Evolutionary conservation across 805 yeast genomes (phyloP), one percentile per base, ranked within the genome.

Genomic region (Yarrowia porcina): DNA sequence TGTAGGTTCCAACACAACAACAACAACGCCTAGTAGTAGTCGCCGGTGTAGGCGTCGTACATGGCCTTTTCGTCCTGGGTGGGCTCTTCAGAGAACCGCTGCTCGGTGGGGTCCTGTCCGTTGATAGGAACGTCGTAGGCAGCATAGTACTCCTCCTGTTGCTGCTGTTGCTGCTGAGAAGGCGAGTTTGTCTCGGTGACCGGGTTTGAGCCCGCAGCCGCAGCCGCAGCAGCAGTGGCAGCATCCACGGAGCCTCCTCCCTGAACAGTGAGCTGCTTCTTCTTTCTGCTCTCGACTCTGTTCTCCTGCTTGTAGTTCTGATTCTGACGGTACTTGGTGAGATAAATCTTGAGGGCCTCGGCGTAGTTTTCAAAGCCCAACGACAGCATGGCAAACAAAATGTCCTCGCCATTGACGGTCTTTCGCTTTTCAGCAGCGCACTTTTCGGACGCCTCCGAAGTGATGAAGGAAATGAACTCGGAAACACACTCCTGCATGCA

Each of bases 401-500:
- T 80, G 65, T 85, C 90, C 68, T 85, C 90, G 5, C 90, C 90
- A 68, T 85, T 86, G 45, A 85, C 83, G 3, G 90, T 85, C 69
- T 85, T 85, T 27, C 90, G 76, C 72, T 85, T 85, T 66, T 86
- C 90, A 56, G 84, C 80, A 12, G 80, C 69, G 69, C 89, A 85
- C 68, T 80, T 82, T 65, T 86, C 89, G 52, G 87, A 80, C 18
- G 81, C 81, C 72, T 85, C 89, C 33, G 86, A 81, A 2, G 89
- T 86, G 62, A 85, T 82, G 72, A 85, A 85, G 10, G 87, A 82
- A 33, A 85, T 86, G 71, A 84, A 85, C 72, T 85, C 88, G 54
- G 82, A 76, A 4, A 84, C 89, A 69, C 88, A 85, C 69, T 86
- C 89, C 72, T 86, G 90, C 75, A 86, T 84, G 67, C 89, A 83